These are phyloP conservation scores for Abrus pulchellus DNA, from an alignment of 306 rosid species.

Conservation along the genomic window DNA sequence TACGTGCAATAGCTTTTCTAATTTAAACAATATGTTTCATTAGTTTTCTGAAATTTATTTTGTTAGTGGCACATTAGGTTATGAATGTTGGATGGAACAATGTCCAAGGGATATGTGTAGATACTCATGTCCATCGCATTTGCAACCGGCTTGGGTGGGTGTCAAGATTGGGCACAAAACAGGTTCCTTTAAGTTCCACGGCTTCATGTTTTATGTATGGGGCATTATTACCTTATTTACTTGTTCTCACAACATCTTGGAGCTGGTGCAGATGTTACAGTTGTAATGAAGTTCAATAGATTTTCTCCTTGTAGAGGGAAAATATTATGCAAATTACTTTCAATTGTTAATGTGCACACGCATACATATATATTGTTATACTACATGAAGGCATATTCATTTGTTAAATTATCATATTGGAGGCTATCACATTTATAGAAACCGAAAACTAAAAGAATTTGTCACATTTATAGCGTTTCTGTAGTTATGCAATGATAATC, in stretches of 20 bases:
- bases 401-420: not conserved
- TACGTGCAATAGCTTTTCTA: conserved; percentile 43
- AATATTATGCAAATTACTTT: conserved; percentile 9
- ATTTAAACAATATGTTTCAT: conserved; percentile 40
- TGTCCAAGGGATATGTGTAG: conserved; percentile 98
- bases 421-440: not conserved
- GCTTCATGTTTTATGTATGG: conserved; percentile 35
- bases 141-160: conserved; percentile 98
- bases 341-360: not conserved
- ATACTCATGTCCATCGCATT: conserved; percentile 97
- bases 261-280: conserved; percentile 30
- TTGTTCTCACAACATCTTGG: conserved; percentile 25
- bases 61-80: conserved; percentile 62
- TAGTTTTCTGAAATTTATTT: conserved; percentile 42
- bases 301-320: not conserved
- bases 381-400: not conserved
- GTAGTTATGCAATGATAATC: not conserved
- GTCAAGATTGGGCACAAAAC: conserved; percentile 74
- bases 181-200: conserved; percentile 58
- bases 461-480: not conserved
- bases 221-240: conserved; percentile 19
- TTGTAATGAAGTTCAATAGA: not conserved
- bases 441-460: not conserved
- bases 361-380: conserved; percentile 2
- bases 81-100: conserved; percentile 96